phyloP scores from a whole-genome alignment of 129 eudicot genomes.

The Helianthus tuberosus region DNA sequence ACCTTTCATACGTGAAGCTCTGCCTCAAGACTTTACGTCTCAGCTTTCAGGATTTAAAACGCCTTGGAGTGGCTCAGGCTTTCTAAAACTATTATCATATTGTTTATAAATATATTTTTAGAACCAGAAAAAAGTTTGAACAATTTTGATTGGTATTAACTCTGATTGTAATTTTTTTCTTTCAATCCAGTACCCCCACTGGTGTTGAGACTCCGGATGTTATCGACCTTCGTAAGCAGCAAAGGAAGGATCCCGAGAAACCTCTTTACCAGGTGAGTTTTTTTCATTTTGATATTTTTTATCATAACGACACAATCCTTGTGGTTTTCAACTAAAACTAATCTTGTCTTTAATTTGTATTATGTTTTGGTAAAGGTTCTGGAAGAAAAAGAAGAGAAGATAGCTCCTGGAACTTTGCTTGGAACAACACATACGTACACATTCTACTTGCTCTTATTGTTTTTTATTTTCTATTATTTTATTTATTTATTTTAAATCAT shows the following conservation, averaged over 20 bases:
- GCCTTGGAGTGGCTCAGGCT: no score
- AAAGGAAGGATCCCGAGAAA: constrained; percentile 96
- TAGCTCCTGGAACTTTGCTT: constrained; percentile 89
- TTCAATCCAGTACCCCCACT: constrained; percentile 73
- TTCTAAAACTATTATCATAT: no score
- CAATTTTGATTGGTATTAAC: background rate
- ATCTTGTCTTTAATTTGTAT: background rate
- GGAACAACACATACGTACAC: constrained; percentile 84
- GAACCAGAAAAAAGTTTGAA: background rate
- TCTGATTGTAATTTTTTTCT: background rate
- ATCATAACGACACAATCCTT: background rate
- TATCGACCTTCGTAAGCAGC: constrained; percentile 97
- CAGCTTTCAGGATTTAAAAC: no score
- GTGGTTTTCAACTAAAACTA: background rate
- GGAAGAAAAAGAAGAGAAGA: constrained; percentile 95
- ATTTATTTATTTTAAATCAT: background rate
- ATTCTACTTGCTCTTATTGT: background rate
- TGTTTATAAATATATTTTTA: background rate
- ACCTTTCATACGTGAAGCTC: no score
- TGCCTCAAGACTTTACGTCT: no score
- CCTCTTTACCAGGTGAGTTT: constrained; percentile 79
- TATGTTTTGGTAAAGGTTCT: constrained; percentile 57
- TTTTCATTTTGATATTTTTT: background rate
- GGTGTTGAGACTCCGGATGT: constrained; percentile 99
- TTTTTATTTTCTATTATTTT: background rate